Base-by-base conservation (phyloP, 2,329 filamentous ascomycete species). In the Chrysoporthe puriensis region DNA sequence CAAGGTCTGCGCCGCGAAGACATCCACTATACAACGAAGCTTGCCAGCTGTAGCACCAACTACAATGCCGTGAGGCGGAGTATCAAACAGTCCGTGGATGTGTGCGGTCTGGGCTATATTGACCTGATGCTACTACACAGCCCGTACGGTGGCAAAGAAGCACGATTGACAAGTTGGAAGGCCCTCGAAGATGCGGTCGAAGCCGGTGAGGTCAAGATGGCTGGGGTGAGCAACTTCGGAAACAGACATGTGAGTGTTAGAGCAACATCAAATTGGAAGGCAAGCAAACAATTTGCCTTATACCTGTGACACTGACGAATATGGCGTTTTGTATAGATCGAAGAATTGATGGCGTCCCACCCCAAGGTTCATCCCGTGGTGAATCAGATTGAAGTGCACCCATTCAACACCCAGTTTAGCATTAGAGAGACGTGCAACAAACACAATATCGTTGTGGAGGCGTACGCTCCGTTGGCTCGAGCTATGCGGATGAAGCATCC, bases 381-480 rank as follows among this genome's bases (percentile, higher is more conserved):
- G 62, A 95, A 95, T 74, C 92, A 96, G 79, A 90, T 94, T 73
- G 91, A 95, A 76, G 85, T 94, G 1, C 91, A 95, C 70, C 92
- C 91, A 0, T 96, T 95, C 85, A 93, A 94, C 76, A 93, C 91
- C 1, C 87, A 90, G 63, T 83, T 82, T 0, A 83, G 84, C 48
- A 93, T 96, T 70, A 85, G 88, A 0, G 82, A 85, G 14, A 89
- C 87, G 72, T 92, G 92, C 74, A 83, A 86, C 66, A 80, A 86
- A 69, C 81, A 94, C 71, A 80, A 82, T 48, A 94, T 96, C 67
- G 79, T 90, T 0, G 84, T 96, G 1, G 88, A 96, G 78, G 92
- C 93, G 0, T 96, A 96, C 72, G 91, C 91, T 7, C 93, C 93
- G 6, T 84, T 96, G 2, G 92, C 88, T 3, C 84, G 91, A 62